Evolutionary conservation across 176 grass and related monocot species (phyloP).

Genomic region (Alopecurus myosuroides): DNA sequence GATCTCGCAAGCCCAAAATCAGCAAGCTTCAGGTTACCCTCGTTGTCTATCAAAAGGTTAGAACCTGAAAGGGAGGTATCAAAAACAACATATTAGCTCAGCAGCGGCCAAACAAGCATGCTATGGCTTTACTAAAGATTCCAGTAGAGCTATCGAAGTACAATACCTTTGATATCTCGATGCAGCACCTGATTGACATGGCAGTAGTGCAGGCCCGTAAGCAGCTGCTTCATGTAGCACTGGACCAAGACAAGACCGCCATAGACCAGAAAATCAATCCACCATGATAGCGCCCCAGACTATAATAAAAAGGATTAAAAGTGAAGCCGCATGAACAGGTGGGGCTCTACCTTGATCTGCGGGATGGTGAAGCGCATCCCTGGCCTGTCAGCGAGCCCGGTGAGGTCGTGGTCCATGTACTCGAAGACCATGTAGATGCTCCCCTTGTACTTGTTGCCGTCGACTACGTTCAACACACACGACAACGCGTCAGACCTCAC

Average conservation of each 20-base stretch:
- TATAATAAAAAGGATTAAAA: constrained; percentile 1
- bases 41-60: constrained; percentile 95
- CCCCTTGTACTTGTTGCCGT: constrained; percentile 75
- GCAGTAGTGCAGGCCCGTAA: constrained; percentile 90
- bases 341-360: constrained; percentile 73
- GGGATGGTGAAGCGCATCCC: constrained; percentile 73
- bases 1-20: constrained; percentile 96
- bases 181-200: constrained; percentile 94
- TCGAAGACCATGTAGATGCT: constrained; percentile 89
- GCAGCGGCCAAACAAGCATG: neutral
- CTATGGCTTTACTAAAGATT: neutral
- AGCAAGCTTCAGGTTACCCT: constrained; percentile 95
- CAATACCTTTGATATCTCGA: constrained; percentile 90
- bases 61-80: constrained; percentile 44
- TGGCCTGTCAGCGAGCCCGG: constrained; percentile 70
- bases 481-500: neutral
- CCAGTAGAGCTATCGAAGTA: neutral
- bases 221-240: constrained; percentile 92
- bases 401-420: constrained; percentile 92
- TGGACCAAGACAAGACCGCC: neutral
- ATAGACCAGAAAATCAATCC: neutral
- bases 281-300: too few relatives aligned
- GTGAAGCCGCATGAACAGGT: neutral
- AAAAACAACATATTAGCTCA: neutral
- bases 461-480: constrained; percentile 32